Conservation (phyloP, 352 stramenopile genomes). For the Thraustochytrium sp. region DNA sequence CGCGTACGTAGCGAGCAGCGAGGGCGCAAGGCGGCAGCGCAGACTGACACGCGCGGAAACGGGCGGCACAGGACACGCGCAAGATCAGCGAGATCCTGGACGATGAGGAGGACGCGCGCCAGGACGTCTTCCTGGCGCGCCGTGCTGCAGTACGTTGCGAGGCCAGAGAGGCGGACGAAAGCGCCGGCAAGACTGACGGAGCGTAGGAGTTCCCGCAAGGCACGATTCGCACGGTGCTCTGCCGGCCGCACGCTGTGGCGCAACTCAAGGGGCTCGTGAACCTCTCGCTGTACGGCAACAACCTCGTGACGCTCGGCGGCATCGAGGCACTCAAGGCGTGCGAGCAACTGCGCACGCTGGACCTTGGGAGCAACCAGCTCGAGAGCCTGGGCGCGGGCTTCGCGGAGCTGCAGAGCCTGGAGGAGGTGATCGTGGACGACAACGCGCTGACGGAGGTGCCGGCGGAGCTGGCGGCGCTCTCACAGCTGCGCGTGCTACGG, state of each 20-base stretch:
- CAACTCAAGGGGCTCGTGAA: neutral
- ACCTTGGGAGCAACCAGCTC: constrained; percentile 5
- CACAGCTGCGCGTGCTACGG: neutral
- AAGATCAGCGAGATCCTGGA: constrained; percentile 30
- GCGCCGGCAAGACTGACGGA: neutral
- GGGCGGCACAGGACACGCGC: neutral
- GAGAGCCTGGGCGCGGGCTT: neutral
- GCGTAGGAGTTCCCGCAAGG: constrained; percentile 16
- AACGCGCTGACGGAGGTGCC: neutral
- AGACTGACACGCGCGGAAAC: neutral
- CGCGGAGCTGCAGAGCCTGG: neutral
- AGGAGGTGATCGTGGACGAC: neutral
- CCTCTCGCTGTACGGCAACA: constrained; percentile 30
- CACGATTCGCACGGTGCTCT: neutral
- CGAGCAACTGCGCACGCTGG: neutral
- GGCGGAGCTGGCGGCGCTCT: neutral
- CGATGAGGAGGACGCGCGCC: neutral
- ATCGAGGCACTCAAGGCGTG: neutral
- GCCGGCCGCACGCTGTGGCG: neutral
- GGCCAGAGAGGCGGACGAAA: neutral
- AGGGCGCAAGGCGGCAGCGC: neutral
- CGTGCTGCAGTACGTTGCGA: neutral
- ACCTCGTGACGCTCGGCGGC: constrained; percentile 3
- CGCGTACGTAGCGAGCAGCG: neutral
- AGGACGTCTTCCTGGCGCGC: constrained; percentile 5